Conservation (phyloP, 345 rosid genomes). For the Lenwebbia sp. region DNA sequence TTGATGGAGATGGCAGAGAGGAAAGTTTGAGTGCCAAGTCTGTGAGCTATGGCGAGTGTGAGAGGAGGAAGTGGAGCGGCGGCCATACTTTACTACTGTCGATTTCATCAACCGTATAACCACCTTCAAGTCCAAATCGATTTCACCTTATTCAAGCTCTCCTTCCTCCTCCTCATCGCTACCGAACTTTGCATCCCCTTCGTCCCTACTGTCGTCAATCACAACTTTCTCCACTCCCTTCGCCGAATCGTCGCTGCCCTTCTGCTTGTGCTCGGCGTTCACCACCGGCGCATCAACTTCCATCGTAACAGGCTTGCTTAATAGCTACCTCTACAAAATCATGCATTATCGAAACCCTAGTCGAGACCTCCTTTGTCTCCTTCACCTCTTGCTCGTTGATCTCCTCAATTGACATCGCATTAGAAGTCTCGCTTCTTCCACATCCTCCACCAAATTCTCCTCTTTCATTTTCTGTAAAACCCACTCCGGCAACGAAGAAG, state of each 20-base stretch:
- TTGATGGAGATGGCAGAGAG: slow-evolving; percentile 2
- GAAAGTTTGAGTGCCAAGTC: slow-evolving; percentile 8
- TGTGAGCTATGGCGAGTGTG: slow-evolving; percentile 8
- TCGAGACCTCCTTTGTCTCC: no score
- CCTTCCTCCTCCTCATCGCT: slow-evolving; percentile 65
- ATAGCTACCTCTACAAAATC: slow-evolving; percentile 59
- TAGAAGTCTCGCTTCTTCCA: no score
- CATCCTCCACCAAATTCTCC: no score
- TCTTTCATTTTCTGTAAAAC: no score
- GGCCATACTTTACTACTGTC: slow-evolving; percentile 10
- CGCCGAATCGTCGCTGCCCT: background rate
- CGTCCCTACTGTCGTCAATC: slow-evolving; percentile 52
- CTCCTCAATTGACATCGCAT: no score
- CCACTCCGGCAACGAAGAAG: no score
- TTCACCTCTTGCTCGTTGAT: no score
- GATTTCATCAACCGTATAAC: no score
- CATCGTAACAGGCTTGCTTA: slow-evolving; percentile 32
- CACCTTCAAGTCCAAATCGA: no score
- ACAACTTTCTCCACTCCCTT: slow-evolving; percentile 24
- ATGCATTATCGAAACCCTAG: slow-evolving; percentile 73
- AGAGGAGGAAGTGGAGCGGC: slow-evolving; percentile 14
- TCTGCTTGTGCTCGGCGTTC: slow-evolving; percentile 16
- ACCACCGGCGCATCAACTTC: slow-evolving; percentile 28
- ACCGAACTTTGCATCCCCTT: slow-evolving; percentile 7
- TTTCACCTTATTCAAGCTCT: slow-evolving; percentile 78